phyloP scores from a whole-genome alignment of 2,329 filamentous ascomycete genomes.

The Talaromyces amestolkiae region DNA sequence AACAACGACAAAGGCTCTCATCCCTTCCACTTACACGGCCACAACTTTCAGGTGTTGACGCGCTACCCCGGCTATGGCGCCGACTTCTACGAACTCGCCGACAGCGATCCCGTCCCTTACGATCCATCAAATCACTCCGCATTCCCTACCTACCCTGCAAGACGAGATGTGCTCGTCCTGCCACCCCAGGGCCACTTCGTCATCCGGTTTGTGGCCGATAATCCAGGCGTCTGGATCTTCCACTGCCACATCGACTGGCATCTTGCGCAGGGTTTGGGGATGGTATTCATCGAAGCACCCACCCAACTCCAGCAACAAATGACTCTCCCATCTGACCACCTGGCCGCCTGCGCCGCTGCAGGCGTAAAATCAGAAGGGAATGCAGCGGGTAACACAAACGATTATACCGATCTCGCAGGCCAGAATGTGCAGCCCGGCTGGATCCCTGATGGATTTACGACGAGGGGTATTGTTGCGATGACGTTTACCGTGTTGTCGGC shows the following conservation, averaged over 20 bases:
- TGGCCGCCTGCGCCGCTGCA: constrained; percentile 27
- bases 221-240: constrained; percentile 64
- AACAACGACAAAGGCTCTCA: constrained; percentile 45
- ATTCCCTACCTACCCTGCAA: constrained; percentile 59
- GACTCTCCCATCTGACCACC: constrained; percentile 49
- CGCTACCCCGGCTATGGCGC: constrained; percentile 57
- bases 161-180: constrained; percentile 67
- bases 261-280: constrained; percentile 63
- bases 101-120: constrained; percentile 36
- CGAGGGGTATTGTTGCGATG: constrained; percentile 67
- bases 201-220: constrained; percentile 50
- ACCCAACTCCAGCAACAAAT: constrained; percentile 59
- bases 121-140: constrained; percentile 29
- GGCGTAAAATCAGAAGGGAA: constrained; percentile 61
- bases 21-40: constrained; percentile 54
- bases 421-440: constrained; percentile 55
- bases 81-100: constrained; percentile 52
- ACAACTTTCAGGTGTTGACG: constrained; percentile 66
- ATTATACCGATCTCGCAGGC: constrained; percentile 62
- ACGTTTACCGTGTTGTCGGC: constrained; percentile 69
- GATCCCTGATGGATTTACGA: constrained; percentile 67
- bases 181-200: constrained; percentile 66
- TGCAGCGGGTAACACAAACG: constrained; percentile 65
- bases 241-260: constrained; percentile 84
- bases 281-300: constrained; percentile 64